phyloP scores from a whole-genome alignment of 768 basidiomycete genomes.

The Polyporus arcularius region DNA sequence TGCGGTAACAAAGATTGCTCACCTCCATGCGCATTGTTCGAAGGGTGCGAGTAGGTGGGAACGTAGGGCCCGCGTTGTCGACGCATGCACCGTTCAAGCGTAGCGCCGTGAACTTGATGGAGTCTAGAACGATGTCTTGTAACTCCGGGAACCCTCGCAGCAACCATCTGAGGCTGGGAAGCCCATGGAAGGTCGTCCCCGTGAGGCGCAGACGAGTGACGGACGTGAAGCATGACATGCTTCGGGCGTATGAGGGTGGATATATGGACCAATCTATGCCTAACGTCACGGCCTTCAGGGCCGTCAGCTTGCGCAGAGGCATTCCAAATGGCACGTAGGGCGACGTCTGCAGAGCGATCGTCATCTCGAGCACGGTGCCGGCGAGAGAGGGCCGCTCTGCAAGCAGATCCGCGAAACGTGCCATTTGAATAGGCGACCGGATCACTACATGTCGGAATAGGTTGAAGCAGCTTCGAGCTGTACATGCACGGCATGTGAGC shows the following conservation, averaged over 20 bases:
- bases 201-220: background rate
- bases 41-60: background rate
- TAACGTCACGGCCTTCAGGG: background rate
- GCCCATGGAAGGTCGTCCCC: background rate
- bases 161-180: background rate
- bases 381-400: background rate
- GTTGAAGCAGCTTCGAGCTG: background rate
- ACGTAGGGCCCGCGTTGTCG: background rate
- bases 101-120: background rate
- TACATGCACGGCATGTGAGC: background rate
- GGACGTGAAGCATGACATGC: background rate
- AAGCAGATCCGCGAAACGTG: background rate
- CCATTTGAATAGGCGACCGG: background rate
- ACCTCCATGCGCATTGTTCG: background rate
- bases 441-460: conserved; percentile 2
- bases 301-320: background rate
- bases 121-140: background rate
- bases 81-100: background rate
- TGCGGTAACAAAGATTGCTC: background rate
- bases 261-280: background rate
- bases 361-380: background rate
- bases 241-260: background rate
- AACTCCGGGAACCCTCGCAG: background rate
- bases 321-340: background rate
- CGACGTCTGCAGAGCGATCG: background rate